Percentiles rank a stretch among this genome's conserved stretches.
phyloP scores from a whole-genome alignment of 805 yeast genomes.

The Candida incommunis region DNA sequence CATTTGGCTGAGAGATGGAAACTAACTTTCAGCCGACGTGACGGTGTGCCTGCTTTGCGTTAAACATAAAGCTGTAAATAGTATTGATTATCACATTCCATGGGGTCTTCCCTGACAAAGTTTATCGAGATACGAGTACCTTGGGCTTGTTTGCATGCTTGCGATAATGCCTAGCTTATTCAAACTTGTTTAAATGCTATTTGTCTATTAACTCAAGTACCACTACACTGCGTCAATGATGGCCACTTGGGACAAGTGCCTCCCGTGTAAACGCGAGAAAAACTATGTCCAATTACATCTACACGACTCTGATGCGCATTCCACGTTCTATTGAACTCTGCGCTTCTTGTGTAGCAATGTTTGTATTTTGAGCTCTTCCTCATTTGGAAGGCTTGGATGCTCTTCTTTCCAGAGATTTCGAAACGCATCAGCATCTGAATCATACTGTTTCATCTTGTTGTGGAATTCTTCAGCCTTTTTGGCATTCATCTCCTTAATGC shows the following conservation, averaged over 20 bases:
- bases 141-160: too few species aligned
- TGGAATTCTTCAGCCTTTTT: conserved; percentile 20
- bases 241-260: too few species aligned
- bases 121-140: too few species aligned
- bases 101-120: too few species aligned
- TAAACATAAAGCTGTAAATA: neutral
- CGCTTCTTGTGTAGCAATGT: conserved; percentile 1
- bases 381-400: conserved; percentile 18
- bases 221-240: too few species aligned
- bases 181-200: too few species aligned
- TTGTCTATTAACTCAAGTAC: too few species aligned
- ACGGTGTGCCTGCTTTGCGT: neutral
- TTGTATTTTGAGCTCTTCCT: conserved; percentile 13
- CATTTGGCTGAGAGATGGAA: conserved; percentile 46
- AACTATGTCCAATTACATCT: neutral
- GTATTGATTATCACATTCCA: too few species aligned
- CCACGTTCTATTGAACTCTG: neutral
- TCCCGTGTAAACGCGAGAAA: too few species aligned
- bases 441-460: conserved; percentile 20
- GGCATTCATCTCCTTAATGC: conserved; percentile 21
- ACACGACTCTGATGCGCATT: neutral
- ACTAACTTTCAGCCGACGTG: too few species aligned
- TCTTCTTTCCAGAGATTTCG: conserved; percentile 24
- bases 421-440: conserved; percentile 24
- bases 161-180: too few species aligned